Evolutionary conservation across 495 filamentous ascomycete species (phyloP), one percentile per base, ranked within the genome.

Genomic region (Aspergillus wentii): DNA sequence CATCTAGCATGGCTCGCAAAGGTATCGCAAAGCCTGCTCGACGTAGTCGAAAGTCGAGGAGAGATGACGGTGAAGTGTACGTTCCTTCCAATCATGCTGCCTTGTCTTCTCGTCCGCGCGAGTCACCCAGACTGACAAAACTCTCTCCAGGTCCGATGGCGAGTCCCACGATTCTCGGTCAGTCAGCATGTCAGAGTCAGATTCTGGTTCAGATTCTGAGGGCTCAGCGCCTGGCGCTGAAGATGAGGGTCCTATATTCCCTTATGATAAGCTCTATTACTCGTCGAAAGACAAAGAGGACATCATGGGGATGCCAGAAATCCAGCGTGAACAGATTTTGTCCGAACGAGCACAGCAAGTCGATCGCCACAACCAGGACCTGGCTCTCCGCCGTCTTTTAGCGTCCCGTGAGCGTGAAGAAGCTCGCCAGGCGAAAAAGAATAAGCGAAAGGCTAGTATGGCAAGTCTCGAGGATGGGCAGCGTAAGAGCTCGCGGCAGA

Each of bases 101-200:
- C n/a, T 36, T 35, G 18, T n/a, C 9, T 35, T 30, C 18, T n/a
- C n/a, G n/a, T n/a, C n/a, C n/a, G n/a, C n/a, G 35, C 30, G 17
- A 35, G 21, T 16, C 43, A 21, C 14, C 9, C 23, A 40, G 7
- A 40, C 44, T 51, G 38, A 52, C 33, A 23, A 52, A 22, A 26
- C 40, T 22, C 17, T 41, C 13, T 29, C 20, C 53, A 85, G 80
- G 23, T 83, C 81, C 3, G 78, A 76, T 5, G 61, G 64, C 16
- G 76, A 75, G n/a, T 88, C 86, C 8, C 82, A 77, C 8, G 66
- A 76, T 46, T 95, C 91, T 2, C 78, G 82, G 46, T 94, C 88
- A 17, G 88, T 82, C 9, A 80, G 85, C 2, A 94, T 95, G 87
- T 86, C 86, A 34, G 90, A 94, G 54, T 94, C 88, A 15, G 85